phyloP scores from a whole-genome alignment of 2,329 filamentous ascomycete genomes.

The Nemania serpens region DNA sequence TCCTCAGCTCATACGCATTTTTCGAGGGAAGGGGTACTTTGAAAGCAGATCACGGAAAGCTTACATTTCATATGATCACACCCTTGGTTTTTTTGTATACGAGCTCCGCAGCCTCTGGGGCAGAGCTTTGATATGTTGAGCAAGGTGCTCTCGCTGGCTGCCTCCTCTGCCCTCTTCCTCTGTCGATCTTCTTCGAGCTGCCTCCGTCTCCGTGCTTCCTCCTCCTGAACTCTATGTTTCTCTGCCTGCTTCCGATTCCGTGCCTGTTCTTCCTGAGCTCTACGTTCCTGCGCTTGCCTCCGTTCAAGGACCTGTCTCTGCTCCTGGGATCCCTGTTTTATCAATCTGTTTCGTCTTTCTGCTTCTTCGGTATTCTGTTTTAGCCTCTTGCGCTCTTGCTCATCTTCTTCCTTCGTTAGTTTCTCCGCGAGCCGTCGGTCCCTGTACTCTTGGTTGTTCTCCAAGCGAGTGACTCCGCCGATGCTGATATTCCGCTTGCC shows the following conservation, averaged over 20 bases:
- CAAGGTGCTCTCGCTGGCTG: not conserved
- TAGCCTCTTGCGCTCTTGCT: constrained; percentile 6
- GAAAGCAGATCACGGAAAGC: not conserved
- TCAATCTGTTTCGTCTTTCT: not conserved
- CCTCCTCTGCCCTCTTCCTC: constrained; percentile 7
- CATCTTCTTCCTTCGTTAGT: constrained; percentile 9
- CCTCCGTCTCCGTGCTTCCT: constrained; percentile 6
- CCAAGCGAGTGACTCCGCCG: constrained; percentile 14
- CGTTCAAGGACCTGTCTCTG: not conserved
- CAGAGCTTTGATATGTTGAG: constrained; percentile 1
- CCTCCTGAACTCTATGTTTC: constrained; percentile 3
- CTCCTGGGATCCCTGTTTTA: not conserved
- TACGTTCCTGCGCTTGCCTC: constrained; percentile 1
- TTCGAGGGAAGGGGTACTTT: not conserved
- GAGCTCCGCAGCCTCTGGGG: not conserved
- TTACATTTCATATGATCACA: constrained; percentile 7
- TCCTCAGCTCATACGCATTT: not conserved
- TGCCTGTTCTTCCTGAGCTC: constrained; percentile 10
- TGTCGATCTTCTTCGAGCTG: constrained; percentile 6
- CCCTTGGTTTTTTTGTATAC: constrained; percentile 5
- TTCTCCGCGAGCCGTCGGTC: constrained; percentile 10
- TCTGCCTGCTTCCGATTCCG: not conserved
- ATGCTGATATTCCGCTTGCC: constrained; percentile 8
- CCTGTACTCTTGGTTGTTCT: constrained; percentile 10
- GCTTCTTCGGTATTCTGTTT: not conserved